These are phyloP conservation scores for Jamesozyma rosinii DNA, from an alignment of 805 yeast genomes.

Conservation along the genomic window DNA sequence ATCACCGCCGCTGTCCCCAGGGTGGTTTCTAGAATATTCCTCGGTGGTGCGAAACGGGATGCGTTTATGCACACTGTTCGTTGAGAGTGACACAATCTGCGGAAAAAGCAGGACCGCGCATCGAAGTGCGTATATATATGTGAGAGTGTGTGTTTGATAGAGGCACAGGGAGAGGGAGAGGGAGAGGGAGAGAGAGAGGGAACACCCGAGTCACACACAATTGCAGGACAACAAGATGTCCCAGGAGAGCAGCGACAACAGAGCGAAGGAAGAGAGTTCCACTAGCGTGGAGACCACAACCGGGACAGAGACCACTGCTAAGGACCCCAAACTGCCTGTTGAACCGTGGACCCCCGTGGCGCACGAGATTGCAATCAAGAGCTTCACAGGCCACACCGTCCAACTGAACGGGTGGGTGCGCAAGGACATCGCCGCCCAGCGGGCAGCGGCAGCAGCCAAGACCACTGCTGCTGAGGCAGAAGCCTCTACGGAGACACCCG, in stretches of 20 bases:
- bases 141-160: background rate
- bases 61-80: too few species aligned
- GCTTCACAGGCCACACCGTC: constrained; percentile 24
- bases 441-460: too few species aligned
- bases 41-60: background rate
- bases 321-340: constrained; percentile 10
- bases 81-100: too few species aligned
- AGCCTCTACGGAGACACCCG: too few species aligned
- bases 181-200: background rate
- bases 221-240: background rate
- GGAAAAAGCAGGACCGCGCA: background rate
- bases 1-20: background rate
- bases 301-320: too few species aligned
- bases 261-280: background rate
- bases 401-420: constrained; percentile 22
- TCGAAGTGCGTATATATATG: background rate
- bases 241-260: background rate
- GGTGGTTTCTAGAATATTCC: background rate
- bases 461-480: constrained; percentile 72
- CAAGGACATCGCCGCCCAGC: too few species aligned
- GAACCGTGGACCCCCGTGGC: constrained; percentile 16
- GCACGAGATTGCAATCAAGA: constrained; percentile 12
- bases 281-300: background rate
- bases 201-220: background rate
- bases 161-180: too few species aligned